A percentile compares a stretch with the other conserved stretches of the same genome.
Evolutionary conservation across 768 basidiomycete genomes (phyloP).

Genomic region (Mrakia frigida): DNA sequence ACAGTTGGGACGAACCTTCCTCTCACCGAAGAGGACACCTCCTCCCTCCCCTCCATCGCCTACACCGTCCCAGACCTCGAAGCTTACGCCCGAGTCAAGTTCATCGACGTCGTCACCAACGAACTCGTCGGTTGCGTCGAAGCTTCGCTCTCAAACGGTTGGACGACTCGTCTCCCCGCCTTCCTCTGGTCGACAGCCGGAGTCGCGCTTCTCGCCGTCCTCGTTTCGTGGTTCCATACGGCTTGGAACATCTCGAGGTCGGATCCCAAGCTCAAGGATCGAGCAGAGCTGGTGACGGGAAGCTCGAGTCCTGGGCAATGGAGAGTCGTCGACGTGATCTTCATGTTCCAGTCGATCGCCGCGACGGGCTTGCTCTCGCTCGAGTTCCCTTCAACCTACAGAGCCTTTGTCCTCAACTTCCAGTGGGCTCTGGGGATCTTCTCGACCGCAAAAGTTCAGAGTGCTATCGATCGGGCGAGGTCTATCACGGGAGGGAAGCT

Average conservation of each 20-base stretch:
- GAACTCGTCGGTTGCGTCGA: conserved; percentile 81
- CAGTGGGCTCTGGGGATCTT: conserved; percentile 76
- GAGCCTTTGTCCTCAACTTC: conserved; percentile 77
- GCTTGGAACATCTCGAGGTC: conserved; percentile 34
- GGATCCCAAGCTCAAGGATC: conserved; percentile 14
- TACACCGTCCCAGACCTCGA: conserved; percentile 87
- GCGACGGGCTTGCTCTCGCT: conserved; percentile 69
- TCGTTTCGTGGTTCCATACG: conserved; percentile 57
- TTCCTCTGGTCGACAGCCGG: conserved; percentile 75
- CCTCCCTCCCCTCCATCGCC: conserved; percentile 59
- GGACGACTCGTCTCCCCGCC: conserved; percentile 66
- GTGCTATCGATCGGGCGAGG: conserved; percentile 75
- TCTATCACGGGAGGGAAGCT: conserved; percentile 72
- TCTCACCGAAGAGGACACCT: conserved; percentile 46
- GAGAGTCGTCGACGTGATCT: conserved; percentile 74
- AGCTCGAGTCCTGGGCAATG: conserved; percentile 57
- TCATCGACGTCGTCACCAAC: conserved; percentile 64
- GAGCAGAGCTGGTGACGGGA: conserved; percentile 37
- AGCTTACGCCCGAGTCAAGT: conserved; percentile 72
- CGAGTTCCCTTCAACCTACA: conserved; percentile 80
- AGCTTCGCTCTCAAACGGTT: conserved; percentile 85
- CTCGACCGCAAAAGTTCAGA: conserved; percentile 59
- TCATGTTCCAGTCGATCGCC: conserved; percentile 78
- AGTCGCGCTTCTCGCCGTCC: conserved; percentile 47
- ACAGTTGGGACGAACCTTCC: too few species aligned